Evolutionary conservation across 2,329 filamentous ascomycete genomes (phyloP).

Genomic region (Myriosclerotinia scirpicola): DNA sequence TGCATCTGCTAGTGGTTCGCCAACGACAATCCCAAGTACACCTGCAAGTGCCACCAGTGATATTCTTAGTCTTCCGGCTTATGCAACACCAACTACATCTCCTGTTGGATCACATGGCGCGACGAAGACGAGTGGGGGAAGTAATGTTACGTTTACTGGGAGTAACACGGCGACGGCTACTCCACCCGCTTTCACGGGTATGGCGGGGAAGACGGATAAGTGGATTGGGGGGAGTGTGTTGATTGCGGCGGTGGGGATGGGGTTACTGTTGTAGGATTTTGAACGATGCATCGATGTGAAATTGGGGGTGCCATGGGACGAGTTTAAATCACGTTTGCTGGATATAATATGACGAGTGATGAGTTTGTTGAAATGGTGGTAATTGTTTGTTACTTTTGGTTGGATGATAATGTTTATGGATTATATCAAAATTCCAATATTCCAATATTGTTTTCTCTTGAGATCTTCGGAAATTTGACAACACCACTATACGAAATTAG

Average conservation of each 20-base stretch:
- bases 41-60: background rate
- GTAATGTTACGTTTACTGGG: slow-evolving; percentile 12
- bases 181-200: background rate
- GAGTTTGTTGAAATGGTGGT: background rate
- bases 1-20: background rate
- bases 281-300: background rate
- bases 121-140: background rate
- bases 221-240: slow-evolving; percentile 1
- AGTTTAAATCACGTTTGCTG: background rate
- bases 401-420: slow-evolving; percentile 4
- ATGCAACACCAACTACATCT: background rate
- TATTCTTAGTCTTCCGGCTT: background rate
- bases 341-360: background rate
- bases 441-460: too few relatives aligned
- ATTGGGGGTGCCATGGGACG: background rate
- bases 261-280: slow-evolving; percentile 1
- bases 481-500: too few relatives aligned
- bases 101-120: slow-evolving; percentile 6
- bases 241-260: slow-evolving; percentile 11
- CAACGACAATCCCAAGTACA: background rate
- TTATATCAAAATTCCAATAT: too few relatives aligned
- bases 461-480: too few relatives aligned
- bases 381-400: background rate
- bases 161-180: background rate
- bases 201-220: background rate